A percentile compares a stretch with the other conserved stretches of the same genome.
Conservation (phyloP, 2,329 filamentous ascomycete genomes). For the Pseudogymnoascus sp. region DNA sequence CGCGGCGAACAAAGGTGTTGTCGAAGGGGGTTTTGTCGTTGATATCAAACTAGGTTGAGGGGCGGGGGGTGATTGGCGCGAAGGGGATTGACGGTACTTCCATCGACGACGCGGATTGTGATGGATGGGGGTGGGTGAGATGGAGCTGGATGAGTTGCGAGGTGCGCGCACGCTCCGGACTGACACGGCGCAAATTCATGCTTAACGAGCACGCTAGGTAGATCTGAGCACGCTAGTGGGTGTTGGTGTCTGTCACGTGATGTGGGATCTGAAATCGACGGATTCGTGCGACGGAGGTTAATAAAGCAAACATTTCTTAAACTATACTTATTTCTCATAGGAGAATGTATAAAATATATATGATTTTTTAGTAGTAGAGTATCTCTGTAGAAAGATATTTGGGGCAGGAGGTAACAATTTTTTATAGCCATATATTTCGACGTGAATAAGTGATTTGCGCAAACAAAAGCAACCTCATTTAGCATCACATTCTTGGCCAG, state of each 20-base stretch:
- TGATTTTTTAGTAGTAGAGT: too few species aligned
- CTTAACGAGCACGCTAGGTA: constrained; percentile 6
- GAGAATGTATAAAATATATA: too few species aligned
- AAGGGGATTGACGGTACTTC: constrained; percentile 7
- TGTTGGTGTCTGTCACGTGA: neutral
- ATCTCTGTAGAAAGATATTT: neutral
- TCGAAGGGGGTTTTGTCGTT: constrained; percentile 5
- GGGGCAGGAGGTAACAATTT: neutral
- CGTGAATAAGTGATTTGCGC: neutral
- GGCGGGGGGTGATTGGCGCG: constrained; percentile 7
- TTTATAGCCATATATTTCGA: neutral
- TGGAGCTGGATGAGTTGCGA: constrained; percentile 8
- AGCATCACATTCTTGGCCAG: neutral
- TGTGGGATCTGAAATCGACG: neutral
- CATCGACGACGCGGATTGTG: constrained; percentile 8
- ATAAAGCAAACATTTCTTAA: neutral
- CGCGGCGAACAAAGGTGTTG: neutral
- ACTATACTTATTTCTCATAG: too few species aligned
- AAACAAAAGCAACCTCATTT: neutral
- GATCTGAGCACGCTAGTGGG: neutral
- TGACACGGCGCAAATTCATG: constrained; percentile 6
- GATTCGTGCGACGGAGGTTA: neutral
- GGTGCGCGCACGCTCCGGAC: neutral
- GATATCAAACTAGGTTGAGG: constrained; percentile 10
- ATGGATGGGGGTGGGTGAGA: constrained; percentile 8